Evolutionary conservation across 2,329 filamentous ascomycete species (phyloP).

Genomic region (Aspergillus pseudoglaucus): DNA sequence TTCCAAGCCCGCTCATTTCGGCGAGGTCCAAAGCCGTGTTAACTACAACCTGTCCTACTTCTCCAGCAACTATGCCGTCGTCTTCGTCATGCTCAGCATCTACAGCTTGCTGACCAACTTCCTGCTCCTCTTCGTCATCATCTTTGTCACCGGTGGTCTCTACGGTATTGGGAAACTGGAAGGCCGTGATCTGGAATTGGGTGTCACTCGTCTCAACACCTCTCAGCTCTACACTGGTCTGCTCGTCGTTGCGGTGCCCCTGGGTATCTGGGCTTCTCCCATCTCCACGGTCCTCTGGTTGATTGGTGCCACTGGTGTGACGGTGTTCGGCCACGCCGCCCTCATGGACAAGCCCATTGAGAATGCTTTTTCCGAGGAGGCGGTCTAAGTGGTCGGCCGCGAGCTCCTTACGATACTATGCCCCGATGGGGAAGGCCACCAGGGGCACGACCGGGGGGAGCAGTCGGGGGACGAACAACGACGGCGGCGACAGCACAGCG

Average conservation of each 20-base stretch:
- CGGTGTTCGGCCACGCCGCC: constrained; percentile 87
- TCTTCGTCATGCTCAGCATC: constrained; percentile 92
- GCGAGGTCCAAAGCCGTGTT: constrained; percentile 81
- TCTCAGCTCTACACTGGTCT: constrained; percentile 92
- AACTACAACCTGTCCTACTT: constrained; percentile 98
- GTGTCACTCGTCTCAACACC: constrained; percentile 71
- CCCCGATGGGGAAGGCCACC: constrained; percentile 99
- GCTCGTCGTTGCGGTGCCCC: constrained; percentile 72
- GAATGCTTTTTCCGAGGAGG: constrained; percentile 99
- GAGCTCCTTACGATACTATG: constrained; percentile 76
- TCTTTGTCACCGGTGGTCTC: constrained; percentile 78
- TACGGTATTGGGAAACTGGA: constrained; percentile 87
- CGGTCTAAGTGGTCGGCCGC: constrained; percentile 99
- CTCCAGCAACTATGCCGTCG: constrained; percentile 93
- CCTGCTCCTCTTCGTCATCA: constrained; percentile 82
- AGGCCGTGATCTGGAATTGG: constrained; percentile 81
- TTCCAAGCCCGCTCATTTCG: constrained; percentile 88
- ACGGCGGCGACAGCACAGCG: constrained; percentile 44
- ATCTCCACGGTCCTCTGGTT: constrained; percentile 87
- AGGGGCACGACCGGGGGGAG: constrained; percentile 68
- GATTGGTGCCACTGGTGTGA: constrained; percentile 88
- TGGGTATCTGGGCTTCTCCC: constrained; percentile 78
- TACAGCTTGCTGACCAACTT: constrained; percentile 89
- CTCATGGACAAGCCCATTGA: constrained; percentile 99
- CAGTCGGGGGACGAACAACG: constrained; percentile 44